Evolutionary conservation across 1,284 basidiomycete genomes (phyloP).

Genomic region (Vanrija pseudolonga): DNA sequence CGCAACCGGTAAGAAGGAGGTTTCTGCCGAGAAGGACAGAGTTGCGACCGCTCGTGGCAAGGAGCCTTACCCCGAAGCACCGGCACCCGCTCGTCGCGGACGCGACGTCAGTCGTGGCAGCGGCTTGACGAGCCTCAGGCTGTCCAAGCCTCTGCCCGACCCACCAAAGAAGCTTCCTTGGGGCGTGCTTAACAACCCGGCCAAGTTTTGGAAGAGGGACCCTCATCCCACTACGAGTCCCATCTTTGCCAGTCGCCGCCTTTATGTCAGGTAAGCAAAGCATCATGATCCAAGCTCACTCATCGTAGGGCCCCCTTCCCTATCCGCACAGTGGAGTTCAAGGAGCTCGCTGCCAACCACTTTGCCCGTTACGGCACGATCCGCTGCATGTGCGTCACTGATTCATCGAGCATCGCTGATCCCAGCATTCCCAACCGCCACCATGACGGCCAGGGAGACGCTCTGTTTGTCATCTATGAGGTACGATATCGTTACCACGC

Average conservation of each 20-base stretch:
- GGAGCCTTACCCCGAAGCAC: too few relatives aligned
- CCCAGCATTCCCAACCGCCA: conserved; percentile 12
- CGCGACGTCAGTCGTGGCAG: too few relatives aligned
- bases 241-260: conserved; percentile 20
- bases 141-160: too few relatives aligned
- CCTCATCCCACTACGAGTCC: conserved; percentile 64
- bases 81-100: too few relatives aligned
- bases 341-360: conserved; percentile 19
- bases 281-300: neutral
- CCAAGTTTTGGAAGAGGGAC: conserved; percentile 79
- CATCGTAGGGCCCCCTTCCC: conserved; percentile 28
- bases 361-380: conserved; percentile 31
- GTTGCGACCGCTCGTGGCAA: too few relatives aligned
- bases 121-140: too few relatives aligned
- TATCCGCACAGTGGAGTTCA: conserved; percentile 14
- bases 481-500: conserved; percentile 12
- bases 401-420: neutral
- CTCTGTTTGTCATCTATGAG: conserved; percentile 28
- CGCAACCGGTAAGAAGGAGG: too few relatives aligned
- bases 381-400: conserved; percentile 22
- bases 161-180: too few relatives aligned
- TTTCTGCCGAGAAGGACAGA: too few relatives aligned
- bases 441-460: too few relatives aligned
- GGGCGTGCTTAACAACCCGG: conserved; percentile 47
- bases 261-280: conserved; percentile 25